A percentile compares a stretch with the other conserved stretches of the same genome.
These are phyloP conservation scores for Mortierella sp. DNA, from an alignment of 371 early-diverging fungal genomes.

Conservation along the genomic window DNA sequence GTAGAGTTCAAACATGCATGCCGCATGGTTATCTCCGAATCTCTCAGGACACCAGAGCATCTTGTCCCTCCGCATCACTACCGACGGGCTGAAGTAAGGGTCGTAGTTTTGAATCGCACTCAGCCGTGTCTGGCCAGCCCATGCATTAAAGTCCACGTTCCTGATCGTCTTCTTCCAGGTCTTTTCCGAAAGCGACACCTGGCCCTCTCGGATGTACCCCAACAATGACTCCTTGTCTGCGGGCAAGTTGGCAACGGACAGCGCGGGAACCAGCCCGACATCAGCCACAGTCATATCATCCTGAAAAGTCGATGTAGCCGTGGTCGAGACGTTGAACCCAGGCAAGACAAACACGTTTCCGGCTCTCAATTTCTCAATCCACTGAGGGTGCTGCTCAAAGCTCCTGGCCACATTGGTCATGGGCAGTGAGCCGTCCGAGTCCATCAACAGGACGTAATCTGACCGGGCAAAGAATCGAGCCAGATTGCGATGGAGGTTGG, in stretches of 20 bases:
- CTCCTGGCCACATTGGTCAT: constrained; percentile 30
- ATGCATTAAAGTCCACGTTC: constrained; percentile 52
- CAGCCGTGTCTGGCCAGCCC: constrained; percentile 39
- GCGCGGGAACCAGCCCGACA: constrained; percentile 34
- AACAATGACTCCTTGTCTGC: constrained; percentile 33
- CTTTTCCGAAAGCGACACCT: constrained; percentile 51
- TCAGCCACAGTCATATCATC: neutral
- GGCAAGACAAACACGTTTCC: constrained; percentile 71
- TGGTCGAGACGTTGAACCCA: constrained; percentile 38
- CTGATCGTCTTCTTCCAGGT: constrained; percentile 57
- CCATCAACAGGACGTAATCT: constrained; percentile 58
- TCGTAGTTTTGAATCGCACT: constrained; percentile 58
- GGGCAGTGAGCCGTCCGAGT: constrained; percentile 52
- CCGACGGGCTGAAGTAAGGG: constrained; percentile 54
- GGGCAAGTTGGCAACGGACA: constrained; percentile 26
- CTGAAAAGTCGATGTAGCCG: neutral
- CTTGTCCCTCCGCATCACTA: constrained; percentile 52
- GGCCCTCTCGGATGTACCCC: constrained; percentile 23
- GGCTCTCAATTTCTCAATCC: constrained; percentile 57
- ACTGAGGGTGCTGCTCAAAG: constrained; percentile 19
- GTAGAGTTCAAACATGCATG: constrained; percentile 71
- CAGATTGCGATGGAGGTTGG: constrained; percentile 62
- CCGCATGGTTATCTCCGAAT: constrained; percentile 73
- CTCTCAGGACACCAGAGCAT: constrained; percentile 70
- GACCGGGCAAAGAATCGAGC: constrained; percentile 68